Evolutionary conservation across 805 yeast genomes (phyloP).

Genomic region (Hanseniaspora valbyensis): DNA sequence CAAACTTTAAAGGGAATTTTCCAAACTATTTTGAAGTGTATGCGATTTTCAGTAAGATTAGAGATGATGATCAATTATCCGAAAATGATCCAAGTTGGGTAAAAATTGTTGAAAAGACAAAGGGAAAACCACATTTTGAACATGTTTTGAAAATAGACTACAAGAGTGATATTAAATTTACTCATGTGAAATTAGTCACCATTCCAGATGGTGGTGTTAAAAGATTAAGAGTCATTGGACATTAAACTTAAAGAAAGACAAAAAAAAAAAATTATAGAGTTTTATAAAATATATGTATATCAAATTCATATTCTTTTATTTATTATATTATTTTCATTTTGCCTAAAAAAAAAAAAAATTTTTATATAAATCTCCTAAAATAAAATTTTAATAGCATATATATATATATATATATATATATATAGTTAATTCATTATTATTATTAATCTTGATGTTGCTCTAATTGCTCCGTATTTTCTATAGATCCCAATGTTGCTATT

Average conservation of each 20-base stretch:
- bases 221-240: constrained; percentile 73
- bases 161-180: constrained; percentile 30
- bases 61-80: constrained; percentile 31
- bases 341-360: too few species aligned
- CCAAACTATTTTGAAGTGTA: constrained; percentile 72
- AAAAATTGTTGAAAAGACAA: constrained; percentile 50
- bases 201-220: constrained; percentile 97
- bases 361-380: too few species aligned
- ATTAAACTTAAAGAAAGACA: too few species aligned
- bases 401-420: too few species aligned
- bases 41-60: constrained; percentile 36
- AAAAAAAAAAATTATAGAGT: too few species aligned
- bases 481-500: neutral
- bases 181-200: constrained; percentile 70
- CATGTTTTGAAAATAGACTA: constrained; percentile 39
- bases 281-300: too few species aligned
- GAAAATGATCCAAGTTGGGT: constrained; percentile 47
- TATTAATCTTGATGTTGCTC: neutral
- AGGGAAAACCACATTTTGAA: constrained; percentile 76
- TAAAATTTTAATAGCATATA: too few species aligned
- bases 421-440: too few species aligned
- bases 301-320: neutral
- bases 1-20: constrained; percentile 88
- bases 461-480: neutral
- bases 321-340: too few species aligned